These are phyloP conservation scores for Pistacia vera DNA, from an alignment of 345 rosid species.

Conservation along the genomic window DNA sequence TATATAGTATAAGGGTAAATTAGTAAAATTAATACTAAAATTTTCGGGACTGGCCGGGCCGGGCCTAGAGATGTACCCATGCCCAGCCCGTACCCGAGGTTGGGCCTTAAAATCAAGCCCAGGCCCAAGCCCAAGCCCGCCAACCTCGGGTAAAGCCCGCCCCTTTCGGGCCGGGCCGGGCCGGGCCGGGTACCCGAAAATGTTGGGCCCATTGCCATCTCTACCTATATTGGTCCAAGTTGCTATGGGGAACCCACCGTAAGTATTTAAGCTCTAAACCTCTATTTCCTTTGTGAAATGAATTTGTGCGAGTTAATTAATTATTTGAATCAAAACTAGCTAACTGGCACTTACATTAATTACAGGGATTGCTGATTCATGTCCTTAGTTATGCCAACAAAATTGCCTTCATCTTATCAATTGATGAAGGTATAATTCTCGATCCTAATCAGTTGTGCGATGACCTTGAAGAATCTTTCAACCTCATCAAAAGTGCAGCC, in stretches of 20 bases:
- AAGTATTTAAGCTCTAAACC: neutral
- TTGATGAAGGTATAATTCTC: slow-evolving; percentile 23
- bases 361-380: slow-evolving; percentile 31
- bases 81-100: too few species aligned
- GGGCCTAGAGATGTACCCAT: too few species aligned
- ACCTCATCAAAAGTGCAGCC: slow-evolving; percentile 22
- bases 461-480: slow-evolving; percentile 28
- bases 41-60: too few species aligned
- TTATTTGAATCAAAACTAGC: neutral
- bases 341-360: neutral
- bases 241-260: slow-evolving; percentile 37
- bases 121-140: too few species aligned
- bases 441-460: slow-evolving; percentile 32
- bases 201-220: too few species aligned
- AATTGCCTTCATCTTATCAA: slow-evolving; percentile 24
- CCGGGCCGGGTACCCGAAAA: too few species aligned
- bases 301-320: neutral
- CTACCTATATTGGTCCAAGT: slow-evolving; percentile 36
- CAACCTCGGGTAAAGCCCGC: too few species aligned
- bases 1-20: too few species aligned
- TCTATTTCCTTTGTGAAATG: neutral
- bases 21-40: too few species aligned
- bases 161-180: too few species aligned
- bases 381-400: slow-evolving; percentile 25
- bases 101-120: too few species aligned